Evolutionary conservation across 2,329 filamentous ascomycete genomes (phyloP).

Genomic region (Xenosphaeropsis pyriputrescens): DNA sequence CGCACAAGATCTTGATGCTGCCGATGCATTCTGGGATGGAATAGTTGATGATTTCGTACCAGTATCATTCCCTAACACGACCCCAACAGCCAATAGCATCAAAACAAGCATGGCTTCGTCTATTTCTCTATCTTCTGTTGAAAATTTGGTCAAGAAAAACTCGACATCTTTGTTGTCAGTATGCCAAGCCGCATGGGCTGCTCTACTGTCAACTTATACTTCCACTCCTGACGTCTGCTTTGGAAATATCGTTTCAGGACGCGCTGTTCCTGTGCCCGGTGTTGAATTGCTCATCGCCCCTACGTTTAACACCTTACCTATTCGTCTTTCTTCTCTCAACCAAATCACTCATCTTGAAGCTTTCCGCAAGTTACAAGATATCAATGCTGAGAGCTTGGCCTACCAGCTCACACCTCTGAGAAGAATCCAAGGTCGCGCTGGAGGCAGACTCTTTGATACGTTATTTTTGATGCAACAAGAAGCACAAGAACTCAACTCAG

Average conservation of each 20-base stretch:
- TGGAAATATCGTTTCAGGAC: constrained; percentile 72
- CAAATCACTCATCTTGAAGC: constrained; percentile 18
- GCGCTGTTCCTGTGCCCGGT: constrained; percentile 48
- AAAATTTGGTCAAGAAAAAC: constrained; percentile 32
- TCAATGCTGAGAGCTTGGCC: constrained; percentile 45
- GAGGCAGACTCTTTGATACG: constrained; percentile 58
- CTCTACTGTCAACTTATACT: constrained; percentile 41
- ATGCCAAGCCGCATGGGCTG: constrained; percentile 60
- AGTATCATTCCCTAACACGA: neutral
- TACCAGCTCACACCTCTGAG: constrained; percentile 67
- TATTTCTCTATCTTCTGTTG: constrained; percentile 21
- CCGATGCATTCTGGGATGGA: constrained; percentile 51
- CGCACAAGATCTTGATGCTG: constrained; percentile 26
- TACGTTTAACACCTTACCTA: constrained; percentile 80
- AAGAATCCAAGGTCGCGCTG: constrained; percentile 44
- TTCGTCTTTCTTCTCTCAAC: constrained; percentile 49
- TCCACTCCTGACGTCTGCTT: constrained; percentile 60
- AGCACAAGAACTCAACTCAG: constrained; percentile 35
- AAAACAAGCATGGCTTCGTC: constrained; percentile 6
- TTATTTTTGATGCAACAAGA: constrained; percentile 65
- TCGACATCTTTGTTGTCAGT: constrained; percentile 50
- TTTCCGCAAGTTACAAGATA: constrained; percentile 14
- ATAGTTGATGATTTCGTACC: constrained; percentile 26
- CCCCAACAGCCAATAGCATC: neutral
- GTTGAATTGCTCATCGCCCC: constrained; percentile 68